Evolutionary conservation across 2,329 filamentous ascomycete genomes (phyloP), one percentile per base, ranked within the genome.

Genomic region (Cordyceps javanica): DNA sequence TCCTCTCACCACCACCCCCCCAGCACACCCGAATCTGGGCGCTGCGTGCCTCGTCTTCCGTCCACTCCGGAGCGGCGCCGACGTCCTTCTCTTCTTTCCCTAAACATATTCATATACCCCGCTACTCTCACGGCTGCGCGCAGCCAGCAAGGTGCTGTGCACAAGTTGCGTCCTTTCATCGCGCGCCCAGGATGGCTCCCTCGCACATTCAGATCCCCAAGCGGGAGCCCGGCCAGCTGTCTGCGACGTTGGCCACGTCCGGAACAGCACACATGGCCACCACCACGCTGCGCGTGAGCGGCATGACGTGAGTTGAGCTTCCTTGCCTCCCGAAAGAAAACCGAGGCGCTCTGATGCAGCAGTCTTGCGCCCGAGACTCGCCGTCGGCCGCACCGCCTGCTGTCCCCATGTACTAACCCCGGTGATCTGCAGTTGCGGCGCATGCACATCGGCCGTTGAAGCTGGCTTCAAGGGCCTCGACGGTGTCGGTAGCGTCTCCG

Each of bases 371-470:
- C 39, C 32, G 30, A 54, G 26, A 28, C 30, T n/a, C 13, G 3
- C 25, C 10, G 25, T 32, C 52, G 19, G n/a, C n/a, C n/a, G n/a
- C n/a, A n/a, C n/a, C n/a, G n/a, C n/a, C n/a, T 13, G 10, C n/a
- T 13, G 26, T 76, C 61, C 14, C 10, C 9, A 19, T n/a, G 9
- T n/a, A 76, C 65, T 38, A 30, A 52, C 25, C 25, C 42, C 30
- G 38, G 81, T 78, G 26, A 23, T 45, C 81, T 77, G 82, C 80
- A 85, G 82, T 62, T 99, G 94, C 75, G 92, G 93, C 69, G 88
- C 93, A 65, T 99, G 94, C 71, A 97, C 93, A 28, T 95, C 92
- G 45, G 88, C 94, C n/a, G 88, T 99, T 65, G 93, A 97, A 79
- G 84, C 88, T 60, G 94, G 89, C 63, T 96, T 99, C 75, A 88